A percentile compares a stretch with the other conserved stretches of the same genome.
phyloP scores from a whole-genome alignment of 2,329 filamentous ascomycete species.

The Colletotrichum sp. region DNA sequence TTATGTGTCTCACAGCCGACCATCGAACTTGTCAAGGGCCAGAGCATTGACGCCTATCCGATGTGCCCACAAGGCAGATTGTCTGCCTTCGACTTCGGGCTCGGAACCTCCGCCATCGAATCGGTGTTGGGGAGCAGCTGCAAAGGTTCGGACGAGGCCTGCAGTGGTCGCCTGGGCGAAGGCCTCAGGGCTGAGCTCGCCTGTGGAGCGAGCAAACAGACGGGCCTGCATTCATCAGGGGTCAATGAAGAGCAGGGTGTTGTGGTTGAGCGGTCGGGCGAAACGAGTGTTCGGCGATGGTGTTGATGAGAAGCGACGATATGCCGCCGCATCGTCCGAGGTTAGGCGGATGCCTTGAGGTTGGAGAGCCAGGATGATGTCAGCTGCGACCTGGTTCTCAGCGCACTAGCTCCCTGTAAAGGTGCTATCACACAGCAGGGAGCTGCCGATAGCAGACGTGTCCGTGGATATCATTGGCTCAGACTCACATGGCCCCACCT shows the following conservation, averaged over 20 bases:
- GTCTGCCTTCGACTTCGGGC: constrained; percentile 7
- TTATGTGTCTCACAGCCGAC: constrained; percentile 62
- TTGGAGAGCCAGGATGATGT: neutral
- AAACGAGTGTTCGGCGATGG: neutral
- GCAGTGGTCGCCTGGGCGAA: constrained; percentile 71
- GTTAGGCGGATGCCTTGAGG: neutral
- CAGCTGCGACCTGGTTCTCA: neutral
- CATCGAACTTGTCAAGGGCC: constrained; percentile 82
- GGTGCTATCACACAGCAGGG: neutral
- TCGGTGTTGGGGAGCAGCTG: constrained; percentile 68
- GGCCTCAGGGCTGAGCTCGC: constrained; percentile 66
- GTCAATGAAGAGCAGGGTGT: neutral
- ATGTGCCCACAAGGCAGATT: constrained; percentile 64
- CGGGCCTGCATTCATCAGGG: constrained; percentile 71
- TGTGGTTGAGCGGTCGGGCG: neutral
- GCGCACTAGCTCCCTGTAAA: neutral
- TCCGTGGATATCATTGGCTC: neutral
- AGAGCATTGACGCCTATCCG: constrained; percentile 80
- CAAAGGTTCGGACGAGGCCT: constrained; percentile 72
- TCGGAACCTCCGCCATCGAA: constrained; percentile 64
- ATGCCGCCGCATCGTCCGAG: neutral
- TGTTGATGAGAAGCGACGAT: neutral
- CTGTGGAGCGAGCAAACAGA: constrained; percentile 77
- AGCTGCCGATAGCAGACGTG: neutral
- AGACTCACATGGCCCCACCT: neutral